Conservation (phyloP, 2,329 filamentous ascomycete genomes). For the Rhynchosporium agropyri region DNA sequence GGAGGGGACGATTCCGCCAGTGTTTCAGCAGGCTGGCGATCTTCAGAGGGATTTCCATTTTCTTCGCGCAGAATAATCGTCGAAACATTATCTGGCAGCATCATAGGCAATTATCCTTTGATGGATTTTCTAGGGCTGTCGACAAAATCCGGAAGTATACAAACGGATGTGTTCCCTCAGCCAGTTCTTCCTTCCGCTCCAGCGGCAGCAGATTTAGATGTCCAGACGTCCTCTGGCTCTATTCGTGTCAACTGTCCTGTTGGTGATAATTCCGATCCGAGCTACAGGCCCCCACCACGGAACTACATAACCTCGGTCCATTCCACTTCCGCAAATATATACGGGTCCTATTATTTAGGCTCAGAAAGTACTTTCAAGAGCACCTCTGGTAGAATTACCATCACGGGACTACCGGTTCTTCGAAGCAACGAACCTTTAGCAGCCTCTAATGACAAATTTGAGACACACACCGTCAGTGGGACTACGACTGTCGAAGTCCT, state of each 20-base stretch:
- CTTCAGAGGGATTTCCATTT: slow-evolving; percentile 23
- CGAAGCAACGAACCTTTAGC: slow-evolving; percentile 17
- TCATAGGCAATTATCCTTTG: slow-evolving; percentile 38
- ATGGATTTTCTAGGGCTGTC: slow-evolving; percentile 35
- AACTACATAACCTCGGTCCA: slow-evolving; percentile 38
- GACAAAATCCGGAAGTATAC: slow-evolving; percentile 36
- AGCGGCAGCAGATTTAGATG: slow-evolving; percentile 34
- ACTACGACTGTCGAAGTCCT: slow-evolving; percentile 31
- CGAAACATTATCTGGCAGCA: slow-evolving; percentile 37
- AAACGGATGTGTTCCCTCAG: slow-evolving; percentile 32
- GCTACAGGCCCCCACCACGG: slow-evolving; percentile 33
- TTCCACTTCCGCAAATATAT: slow-evolving; percentile 35
- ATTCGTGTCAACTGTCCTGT: slow-evolving; percentile 35
- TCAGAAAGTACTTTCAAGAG: slow-evolving; percentile 31
- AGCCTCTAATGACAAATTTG: slow-evolving; percentile 26
- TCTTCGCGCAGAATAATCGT: slow-evolving; percentile 36
- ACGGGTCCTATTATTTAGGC: slow-evolving; percentile 37
- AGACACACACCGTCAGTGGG: slow-evolving; percentile 36
- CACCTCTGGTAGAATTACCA: slow-evolving; percentile 30
- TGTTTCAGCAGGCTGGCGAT: slow-evolving; percentile 9
- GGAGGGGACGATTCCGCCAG: background rate
- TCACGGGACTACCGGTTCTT: slow-evolving; percentile 35
- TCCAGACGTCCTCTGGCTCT: slow-evolving; percentile 34
- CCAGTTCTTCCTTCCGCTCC: slow-evolving; percentile 30
- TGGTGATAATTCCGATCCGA: slow-evolving; percentile 13